phyloP scores from a whole-genome alignment of 148 eudicot species.

The Amaranthus cruentus region DNA sequence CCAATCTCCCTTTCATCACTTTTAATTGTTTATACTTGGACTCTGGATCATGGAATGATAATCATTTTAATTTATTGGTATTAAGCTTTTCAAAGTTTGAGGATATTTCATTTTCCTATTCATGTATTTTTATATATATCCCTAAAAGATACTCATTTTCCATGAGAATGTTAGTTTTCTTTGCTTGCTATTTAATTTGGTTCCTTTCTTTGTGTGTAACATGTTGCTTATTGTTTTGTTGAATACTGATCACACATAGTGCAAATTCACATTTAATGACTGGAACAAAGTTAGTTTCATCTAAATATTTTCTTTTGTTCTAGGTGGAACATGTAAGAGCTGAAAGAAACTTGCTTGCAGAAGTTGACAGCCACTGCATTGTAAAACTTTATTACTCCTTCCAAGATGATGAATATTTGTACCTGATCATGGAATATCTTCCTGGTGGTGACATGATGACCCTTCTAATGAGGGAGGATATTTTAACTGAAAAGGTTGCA shows the following conservation, averaged over 20 bases:
- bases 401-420: conserved; percentile 88
- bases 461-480: conserved; percentile 90
- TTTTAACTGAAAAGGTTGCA: conserved; percentile 74
- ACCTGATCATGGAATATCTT: conserved; percentile 88
- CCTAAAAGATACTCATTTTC: not conserved
- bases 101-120: not conserved
- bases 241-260: conserved; percentile 1
- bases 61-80: not conserved
- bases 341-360: conserved; percentile 91
- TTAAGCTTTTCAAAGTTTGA: not conserved
- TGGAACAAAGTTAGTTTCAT: conserved; percentile 8
- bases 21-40: not conserved
- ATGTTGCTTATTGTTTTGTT: not conserved
- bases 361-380: conserved; percentile 93
- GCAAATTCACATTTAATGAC: not conserved
- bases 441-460: conserved; percentile 99
- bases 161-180: not conserved
- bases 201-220: not conserved
- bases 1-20: not conserved
- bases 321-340: conserved; percentile 98
- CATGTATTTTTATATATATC: not conserved
- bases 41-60: not conserved
- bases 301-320: conserved; percentile 13
- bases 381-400: conserved; percentile 91
- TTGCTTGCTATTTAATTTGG: not conserved